Conservation (phyloP, 2,329 filamentous ascomycete genomes). For the Aspergillus ruber region DNA sequence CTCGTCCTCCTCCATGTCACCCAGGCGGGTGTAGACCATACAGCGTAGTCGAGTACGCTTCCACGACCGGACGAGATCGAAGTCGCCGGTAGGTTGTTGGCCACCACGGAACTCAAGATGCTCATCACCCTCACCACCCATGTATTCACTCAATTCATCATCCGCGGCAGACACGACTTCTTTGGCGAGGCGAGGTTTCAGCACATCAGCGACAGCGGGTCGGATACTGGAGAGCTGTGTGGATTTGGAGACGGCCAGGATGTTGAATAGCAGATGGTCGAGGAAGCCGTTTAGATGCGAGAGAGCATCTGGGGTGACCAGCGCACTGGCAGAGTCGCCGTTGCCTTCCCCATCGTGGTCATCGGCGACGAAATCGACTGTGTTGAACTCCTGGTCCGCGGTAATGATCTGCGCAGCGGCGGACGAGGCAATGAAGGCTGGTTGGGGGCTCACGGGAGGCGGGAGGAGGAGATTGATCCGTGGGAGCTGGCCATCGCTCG, state of each 20-base stretch:
- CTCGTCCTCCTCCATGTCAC: slow-evolving; percentile 96
- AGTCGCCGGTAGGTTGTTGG: slow-evolving; percentile 52
- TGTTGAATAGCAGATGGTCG: slow-evolving; percentile 86
- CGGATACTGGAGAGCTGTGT: slow-evolving; percentile 69
- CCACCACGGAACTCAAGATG: slow-evolving; percentile 55
- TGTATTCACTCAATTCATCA: slow-evolving; percentile 79
- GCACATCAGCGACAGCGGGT: slow-evolving; percentile 74
- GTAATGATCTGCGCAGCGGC: slow-evolving; percentile 89
- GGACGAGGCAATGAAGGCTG: slow-evolving; percentile 80
- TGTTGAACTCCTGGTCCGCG: slow-evolving; percentile 72
- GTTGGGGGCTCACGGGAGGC: slow-evolving; percentile 65
- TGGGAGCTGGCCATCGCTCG: slow-evolving; percentile 29
- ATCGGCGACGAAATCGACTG: slow-evolving; percentile 63
- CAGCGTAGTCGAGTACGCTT: slow-evolving; percentile 86
- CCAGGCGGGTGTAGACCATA: slow-evolving; percentile 96
- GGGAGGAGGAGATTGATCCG: slow-evolving; percentile 52
- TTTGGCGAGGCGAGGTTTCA: slow-evolving; percentile 82
- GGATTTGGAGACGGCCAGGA: slow-evolving; percentile 72
- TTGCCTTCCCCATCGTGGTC: slow-evolving; percentile 61
- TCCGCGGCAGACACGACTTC: slow-evolving; percentile 78
- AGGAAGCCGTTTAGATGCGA: slow-evolving; percentile 83
- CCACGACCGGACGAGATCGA: slow-evolving; percentile 91
- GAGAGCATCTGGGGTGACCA: slow-evolving; percentile 68
- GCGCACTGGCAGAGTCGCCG: slow-evolving; percentile 59
- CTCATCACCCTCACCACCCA: slow-evolving; percentile 72